A percentile compares a stretch with the other conserved stretches of the same genome.
Evolutionary conservation across 2,329 filamentous ascomycete species (phyloP).

Genomic region (Aspergillus clavatus): DNA sequence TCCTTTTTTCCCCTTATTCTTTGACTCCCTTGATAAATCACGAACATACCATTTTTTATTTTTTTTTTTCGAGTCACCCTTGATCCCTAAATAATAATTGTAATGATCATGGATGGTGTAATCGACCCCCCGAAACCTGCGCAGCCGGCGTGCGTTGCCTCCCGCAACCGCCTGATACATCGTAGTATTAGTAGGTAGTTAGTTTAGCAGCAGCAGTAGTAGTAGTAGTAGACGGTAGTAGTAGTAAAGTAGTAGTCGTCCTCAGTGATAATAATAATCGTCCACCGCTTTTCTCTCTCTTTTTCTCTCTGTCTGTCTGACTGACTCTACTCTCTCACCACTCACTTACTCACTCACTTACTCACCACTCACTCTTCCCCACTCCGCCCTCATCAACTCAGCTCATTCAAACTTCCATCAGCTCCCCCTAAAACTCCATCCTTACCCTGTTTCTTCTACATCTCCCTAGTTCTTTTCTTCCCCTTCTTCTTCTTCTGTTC

Average conservation of each 20-base stretch:
- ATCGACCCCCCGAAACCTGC: conserved; percentile 4
- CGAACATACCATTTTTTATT: background rate
- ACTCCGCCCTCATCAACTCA: background rate
- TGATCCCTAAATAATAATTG: background rate
- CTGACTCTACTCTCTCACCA: too few species aligned
- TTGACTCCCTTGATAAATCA: background rate
- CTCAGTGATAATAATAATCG: too few species aligned
- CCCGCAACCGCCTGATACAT: conserved; percentile 33
- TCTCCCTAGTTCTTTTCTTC: too few species aligned
- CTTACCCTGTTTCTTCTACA: too few species aligned
- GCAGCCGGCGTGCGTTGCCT: conserved; percentile 28
- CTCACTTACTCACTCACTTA: conserved; percentile 12
- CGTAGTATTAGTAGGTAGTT: too few species aligned
- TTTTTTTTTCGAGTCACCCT: conserved; percentile 14
- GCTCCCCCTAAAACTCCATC: too few species aligned
- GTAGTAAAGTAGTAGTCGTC: too few species aligned
- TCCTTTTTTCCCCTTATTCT: conserved; percentile 1
- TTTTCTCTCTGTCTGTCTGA: too few species aligned
- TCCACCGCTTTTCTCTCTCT: conserved; percentile 31
- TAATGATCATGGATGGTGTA: background rate
- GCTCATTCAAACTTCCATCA: too few species aligned
- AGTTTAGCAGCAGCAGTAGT: too few species aligned
- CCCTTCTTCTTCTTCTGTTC: conserved; percentile 11
- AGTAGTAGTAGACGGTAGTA: too few species aligned
- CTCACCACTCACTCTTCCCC: conserved; percentile 8